Conservation (phyloP, 2,329 filamentous ascomycete genomes). For the Claviceps paspali region DNA sequence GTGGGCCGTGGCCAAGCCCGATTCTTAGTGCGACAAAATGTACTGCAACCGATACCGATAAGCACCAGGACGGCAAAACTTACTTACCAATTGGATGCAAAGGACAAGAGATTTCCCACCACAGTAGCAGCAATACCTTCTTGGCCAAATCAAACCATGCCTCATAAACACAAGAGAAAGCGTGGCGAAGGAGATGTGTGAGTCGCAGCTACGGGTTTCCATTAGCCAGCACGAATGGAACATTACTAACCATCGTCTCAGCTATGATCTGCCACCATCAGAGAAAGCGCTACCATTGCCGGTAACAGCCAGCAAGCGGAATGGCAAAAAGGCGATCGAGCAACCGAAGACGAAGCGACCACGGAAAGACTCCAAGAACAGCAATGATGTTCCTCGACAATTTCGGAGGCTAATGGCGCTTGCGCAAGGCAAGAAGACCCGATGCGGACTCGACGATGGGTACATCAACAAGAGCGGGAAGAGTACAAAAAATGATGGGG, state of each 20-base stretch:
- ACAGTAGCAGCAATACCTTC: constrained; percentile 5
- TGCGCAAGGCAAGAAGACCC: constrained; percentile 42
- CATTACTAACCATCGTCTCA: constrained; percentile 14
- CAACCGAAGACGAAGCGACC: constrained; percentile 28
- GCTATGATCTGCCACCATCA: constrained; percentile 33
- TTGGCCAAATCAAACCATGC: constrained; percentile 37
- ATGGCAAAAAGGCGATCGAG: constrained; percentile 15
- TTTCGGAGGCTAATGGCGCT: constrained; percentile 77
- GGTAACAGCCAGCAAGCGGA: constrained; percentile 19
- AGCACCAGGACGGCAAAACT: too few relatives aligned
- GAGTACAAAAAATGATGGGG: constrained; percentile 11
- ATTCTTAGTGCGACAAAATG: too few relatives aligned
- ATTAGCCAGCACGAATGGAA: too few relatives aligned
- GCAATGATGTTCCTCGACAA: constrained; percentile 74
- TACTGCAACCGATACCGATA: too few relatives aligned
- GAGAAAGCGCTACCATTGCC: constrained; percentile 37
- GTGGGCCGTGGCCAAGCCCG: too few relatives aligned
- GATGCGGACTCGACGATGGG: constrained; percentile 60
- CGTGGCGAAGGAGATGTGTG: constrained; percentile 38
- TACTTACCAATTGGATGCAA: too few relatives aligned
- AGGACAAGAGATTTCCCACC: not conserved
- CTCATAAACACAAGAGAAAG: constrained; percentile 68
- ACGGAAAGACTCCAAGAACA: constrained; percentile 28
- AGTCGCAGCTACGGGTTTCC: too few relatives aligned
- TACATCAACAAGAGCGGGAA: constrained; percentile 10